A percentile compares a stretch with the other conserved stretches of the same genome.
Evolutionary conservation across 1,284 basidiomycete genomes (phyloP).

Genomic region (Melampsora occidentalis): DNA sequence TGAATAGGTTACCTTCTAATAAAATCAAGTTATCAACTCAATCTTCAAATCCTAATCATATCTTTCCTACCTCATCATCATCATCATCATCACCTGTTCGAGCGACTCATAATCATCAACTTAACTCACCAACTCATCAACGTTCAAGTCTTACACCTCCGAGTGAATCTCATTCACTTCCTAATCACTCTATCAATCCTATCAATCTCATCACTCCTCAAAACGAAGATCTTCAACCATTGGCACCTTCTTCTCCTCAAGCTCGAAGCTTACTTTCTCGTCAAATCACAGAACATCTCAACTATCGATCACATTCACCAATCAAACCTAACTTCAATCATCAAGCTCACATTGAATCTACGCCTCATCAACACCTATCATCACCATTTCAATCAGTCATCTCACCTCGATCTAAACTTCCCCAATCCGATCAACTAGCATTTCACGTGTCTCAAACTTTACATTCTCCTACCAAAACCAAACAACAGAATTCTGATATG

Average conservation of each 20-base stretch:
- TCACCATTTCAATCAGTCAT: background rate
- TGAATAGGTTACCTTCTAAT: background rate
- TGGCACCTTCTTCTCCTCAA: background rate
- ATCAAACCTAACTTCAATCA: slow-evolving; percentile 7
- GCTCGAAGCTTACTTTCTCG: background rate
- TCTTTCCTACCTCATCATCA: slow-evolving; percentile 6
- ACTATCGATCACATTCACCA: background rate
- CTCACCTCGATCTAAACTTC: background rate
- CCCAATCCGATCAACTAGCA: background rate
- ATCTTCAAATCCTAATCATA: background rate
- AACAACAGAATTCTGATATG: background rate
- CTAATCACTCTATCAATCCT: background rate
- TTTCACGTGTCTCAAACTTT: background rate
- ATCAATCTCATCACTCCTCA: background rate
- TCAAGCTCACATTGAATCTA: background rate
- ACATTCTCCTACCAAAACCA: background rate
- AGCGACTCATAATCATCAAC: background rate
- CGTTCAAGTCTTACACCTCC: background rate
- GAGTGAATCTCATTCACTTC: background rate
- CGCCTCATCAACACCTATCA: background rate
- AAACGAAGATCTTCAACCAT: background rate
- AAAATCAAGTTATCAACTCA: background rate
- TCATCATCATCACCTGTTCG: background rate
- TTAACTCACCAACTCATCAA: background rate
- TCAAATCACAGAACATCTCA: background rate